Percentiles rank a stretch among this genome's conserved stretches.
Evolutionary conservation across 108 stramenopile genomes (phyloP).

Genomic region (Nitzschia putrida): DNA sequence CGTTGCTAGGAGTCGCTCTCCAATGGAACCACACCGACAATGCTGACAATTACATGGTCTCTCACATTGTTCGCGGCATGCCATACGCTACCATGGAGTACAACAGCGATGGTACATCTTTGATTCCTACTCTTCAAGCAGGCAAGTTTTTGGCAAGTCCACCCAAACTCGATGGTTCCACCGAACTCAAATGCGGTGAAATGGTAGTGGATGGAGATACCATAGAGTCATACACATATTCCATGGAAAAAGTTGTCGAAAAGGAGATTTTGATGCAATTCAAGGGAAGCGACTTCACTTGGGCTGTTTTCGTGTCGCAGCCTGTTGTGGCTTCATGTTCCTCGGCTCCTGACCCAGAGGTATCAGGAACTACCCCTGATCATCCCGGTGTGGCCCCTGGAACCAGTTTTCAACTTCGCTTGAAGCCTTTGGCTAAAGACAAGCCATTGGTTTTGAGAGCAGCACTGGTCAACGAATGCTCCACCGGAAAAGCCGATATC

Average conservation of each 20-base stretch:
- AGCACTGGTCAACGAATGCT: slow-evolving; percentile 82
- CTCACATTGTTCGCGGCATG: slow-evolving; percentile 81
- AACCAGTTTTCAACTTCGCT: background rate
- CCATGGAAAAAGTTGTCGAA: slow-evolving; percentile 33
- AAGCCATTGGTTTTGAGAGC: slow-evolving; percentile 64
- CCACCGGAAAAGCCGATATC: slow-evolving; percentile 64
- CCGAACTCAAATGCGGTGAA: slow-evolving; percentile 20
- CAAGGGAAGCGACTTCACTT: slow-evolving; percentile 69
- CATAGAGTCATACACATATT: slow-evolving; percentile 15
- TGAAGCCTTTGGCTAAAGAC: background rate
- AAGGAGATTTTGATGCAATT: slow-evolving; percentile 60
- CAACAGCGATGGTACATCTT: background rate
- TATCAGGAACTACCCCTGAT: background rate
- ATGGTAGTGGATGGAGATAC: slow-evolving; percentile 22
- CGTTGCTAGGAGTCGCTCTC: slow-evolving; percentile 55
- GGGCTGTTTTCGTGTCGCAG: slow-evolving; percentile 78
- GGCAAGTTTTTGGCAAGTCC: slow-evolving; percentile 22
- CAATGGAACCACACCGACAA: slow-evolving; percentile 36
- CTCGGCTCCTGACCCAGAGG: slow-evolving; percentile 23
- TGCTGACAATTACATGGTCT: slow-evolving; percentile 41
- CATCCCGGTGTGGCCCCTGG: background rate
- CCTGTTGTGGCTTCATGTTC: slow-evolving; percentile 57
- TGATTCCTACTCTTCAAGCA: slow-evolving; percentile 15
- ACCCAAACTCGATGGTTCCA: background rate
- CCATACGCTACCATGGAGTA: slow-evolving; percentile 80